These are phyloP conservation scores for Vaccinium corymbosum DNA, from an alignment of 148 eudicot genomes.

Conservation along the genomic window DNA sequence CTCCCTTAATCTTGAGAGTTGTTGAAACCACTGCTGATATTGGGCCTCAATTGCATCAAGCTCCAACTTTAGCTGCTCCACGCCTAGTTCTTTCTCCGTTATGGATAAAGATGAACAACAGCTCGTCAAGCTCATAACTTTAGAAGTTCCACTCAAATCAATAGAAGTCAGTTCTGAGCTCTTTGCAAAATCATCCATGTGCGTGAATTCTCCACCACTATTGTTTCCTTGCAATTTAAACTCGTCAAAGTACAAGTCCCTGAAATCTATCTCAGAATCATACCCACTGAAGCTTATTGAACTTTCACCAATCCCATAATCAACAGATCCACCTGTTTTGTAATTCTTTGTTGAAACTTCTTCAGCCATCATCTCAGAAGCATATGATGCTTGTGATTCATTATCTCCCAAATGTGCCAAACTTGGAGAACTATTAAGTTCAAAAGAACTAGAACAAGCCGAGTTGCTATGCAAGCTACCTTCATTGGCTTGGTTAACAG, in stretches of 20 bases:
- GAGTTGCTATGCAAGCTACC: constrained; percentile 14
- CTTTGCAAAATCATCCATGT: constrained; percentile 23
- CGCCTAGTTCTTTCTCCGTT: constrained; percentile 30
- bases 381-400: constrained; percentile 33
- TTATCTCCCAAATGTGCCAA: constrained; percentile 24
- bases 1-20: constrained; percentile 48
- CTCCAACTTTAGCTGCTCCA: constrained; percentile 52
- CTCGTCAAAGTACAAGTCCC: constrained; percentile 28
- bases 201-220: constrained; percentile 22
- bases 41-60: constrained; percentile 52
- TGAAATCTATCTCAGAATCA: constrained; percentile 37
- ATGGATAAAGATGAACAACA: constrained; percentile 38
- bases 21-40: constrained; percentile 56
- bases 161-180: constrained; percentile 22
- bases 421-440: constrained; percentile 20
- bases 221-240: constrained; percentile 28
- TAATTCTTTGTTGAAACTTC: constrained; percentile 19
- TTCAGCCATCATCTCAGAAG: constrained; percentile 29
- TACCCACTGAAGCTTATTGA: constrained; percentile 26
- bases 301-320: constrained; percentile 21
- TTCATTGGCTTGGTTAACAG: constrained; percentile 12
- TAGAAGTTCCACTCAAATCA: constrained; percentile 25
- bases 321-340: constrained; percentile 16
- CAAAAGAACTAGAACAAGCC: constrained; percentile 5
- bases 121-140: constrained; percentile 39